Percentiles rank a stretch among this genome's conserved stretches.
Evolutionary conservation across 768 basidiomycete species (phyloP).

Genomic region (Boletales sp.): DNA sequence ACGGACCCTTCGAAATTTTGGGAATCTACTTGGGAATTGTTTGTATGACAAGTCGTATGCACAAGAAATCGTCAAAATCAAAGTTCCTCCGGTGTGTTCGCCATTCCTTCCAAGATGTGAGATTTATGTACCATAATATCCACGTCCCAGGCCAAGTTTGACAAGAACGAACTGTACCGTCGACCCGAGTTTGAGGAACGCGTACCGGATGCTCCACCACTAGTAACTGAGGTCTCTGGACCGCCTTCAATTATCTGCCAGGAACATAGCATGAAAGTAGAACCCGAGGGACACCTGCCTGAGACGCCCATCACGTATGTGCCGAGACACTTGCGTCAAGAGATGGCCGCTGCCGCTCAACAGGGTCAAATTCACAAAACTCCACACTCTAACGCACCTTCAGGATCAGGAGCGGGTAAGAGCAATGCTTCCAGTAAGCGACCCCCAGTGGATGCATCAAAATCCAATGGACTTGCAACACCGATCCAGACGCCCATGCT

Average conservation of each 20-base stretch:
- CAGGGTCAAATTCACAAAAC: constrained; percentile 6
- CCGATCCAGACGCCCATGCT: constrained; percentile 35
- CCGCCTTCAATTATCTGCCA: background rate
- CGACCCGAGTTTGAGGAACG: constrained; percentile 64
- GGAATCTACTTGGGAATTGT: constrained; percentile 93
- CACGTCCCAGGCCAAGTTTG: constrained; percentile 55
- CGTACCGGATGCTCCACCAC: constrained; percentile 25
- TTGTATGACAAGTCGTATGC: constrained; percentile 94
- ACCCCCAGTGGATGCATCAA: background rate
- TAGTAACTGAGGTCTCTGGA: background rate
- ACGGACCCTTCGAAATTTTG: constrained; percentile 86
- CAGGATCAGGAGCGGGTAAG: background rate
- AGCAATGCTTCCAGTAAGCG: background rate
- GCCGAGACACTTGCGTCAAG: constrained; percentile 40
- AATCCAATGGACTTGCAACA: constrained; percentile 26
- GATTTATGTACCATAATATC: background rate
- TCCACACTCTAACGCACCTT: background rate
- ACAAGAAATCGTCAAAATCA: constrained; percentile 82
- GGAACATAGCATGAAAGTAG: constrained; percentile 16
- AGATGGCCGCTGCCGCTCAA: constrained; percentile 10
- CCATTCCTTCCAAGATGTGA: background rate
- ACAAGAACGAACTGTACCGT: constrained; percentile 63
- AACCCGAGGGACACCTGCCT: constrained; percentile 5
- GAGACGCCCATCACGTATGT: constrained; percentile 31
- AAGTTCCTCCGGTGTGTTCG: constrained; percentile 68